A percentile compares a stretch with the other conserved stretches of the same genome.
Evolutionary conservation across 352 stramenopile genomes (phyloP).

Genomic region (Phytophthora cajani): DNA sequence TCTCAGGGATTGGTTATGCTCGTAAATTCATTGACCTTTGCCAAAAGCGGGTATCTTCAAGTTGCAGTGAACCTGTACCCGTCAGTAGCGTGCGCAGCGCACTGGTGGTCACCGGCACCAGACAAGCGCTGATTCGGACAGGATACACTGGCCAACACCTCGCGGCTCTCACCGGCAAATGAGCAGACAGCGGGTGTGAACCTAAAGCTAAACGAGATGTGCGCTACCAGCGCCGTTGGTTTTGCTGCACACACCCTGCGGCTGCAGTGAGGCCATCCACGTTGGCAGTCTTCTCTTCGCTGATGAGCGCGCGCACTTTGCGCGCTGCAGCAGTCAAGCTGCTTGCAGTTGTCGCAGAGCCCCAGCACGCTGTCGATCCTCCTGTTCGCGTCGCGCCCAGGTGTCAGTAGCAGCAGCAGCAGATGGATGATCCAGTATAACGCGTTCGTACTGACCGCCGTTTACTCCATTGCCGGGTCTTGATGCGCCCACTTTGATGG

Average conservation of each 20-base stretch:
- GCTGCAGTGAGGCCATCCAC: not conserved
- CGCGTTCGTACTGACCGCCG: not conserved
- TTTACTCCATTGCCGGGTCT: slow-evolving; percentile 27
- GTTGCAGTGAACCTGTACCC: slow-evolving; percentile 12
- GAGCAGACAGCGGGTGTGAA: not conserved
- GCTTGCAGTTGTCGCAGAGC: slow-evolving; percentile 20
- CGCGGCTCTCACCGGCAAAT: slow-evolving; percentile 4
- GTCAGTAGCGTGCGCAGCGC: not conserved
- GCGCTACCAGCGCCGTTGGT: slow-evolving; percentile 1
- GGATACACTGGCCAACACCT: slow-evolving; percentile 9
- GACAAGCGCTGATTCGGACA: slow-evolving; percentile 14
- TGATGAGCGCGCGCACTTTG: not conserved
- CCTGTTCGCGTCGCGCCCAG: slow-evolving; percentile 18
- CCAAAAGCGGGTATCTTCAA: slow-evolving; percentile 10
- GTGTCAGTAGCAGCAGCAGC: slow-evolving; percentile 23
- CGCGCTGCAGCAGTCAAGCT: not conserved
- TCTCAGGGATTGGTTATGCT: not conserved
- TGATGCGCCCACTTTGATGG: slow-evolving; percentile 7
- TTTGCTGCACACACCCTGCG: not conserved
- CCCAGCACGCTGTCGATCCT: slow-evolving; percentile 10
- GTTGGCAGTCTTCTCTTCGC: not conserved
- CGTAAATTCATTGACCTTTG: slow-evolving; percentile 3
- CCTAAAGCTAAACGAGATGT: slow-evolving; percentile 8
- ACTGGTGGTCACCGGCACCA: not conserved
- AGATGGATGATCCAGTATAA: slow-evolving; percentile 11